phyloP scores from a whole-genome alignment of 495 filamentous ascomycete genomes.

The Penicillium taxi region DNA sequence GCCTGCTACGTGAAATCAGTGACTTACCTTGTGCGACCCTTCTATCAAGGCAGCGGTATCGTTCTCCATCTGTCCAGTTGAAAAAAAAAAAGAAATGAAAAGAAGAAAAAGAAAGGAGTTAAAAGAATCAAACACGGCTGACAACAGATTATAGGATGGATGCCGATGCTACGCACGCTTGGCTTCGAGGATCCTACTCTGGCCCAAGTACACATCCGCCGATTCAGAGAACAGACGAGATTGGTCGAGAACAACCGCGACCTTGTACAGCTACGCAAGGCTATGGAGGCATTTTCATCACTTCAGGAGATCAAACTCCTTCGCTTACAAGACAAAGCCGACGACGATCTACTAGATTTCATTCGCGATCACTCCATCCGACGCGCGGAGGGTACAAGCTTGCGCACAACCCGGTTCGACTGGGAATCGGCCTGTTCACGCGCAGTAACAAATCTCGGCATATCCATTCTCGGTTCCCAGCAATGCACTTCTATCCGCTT shows the following conservation, averaged over 20 bases:
- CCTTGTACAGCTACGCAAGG: conserved; percentile 40
- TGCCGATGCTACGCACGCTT: conserved; percentile 16
- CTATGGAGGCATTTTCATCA: conserved; percentile 48
- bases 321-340: conserved; percentile 52
- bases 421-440: conserved; percentile 59
- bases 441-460: conserved; percentile 49
- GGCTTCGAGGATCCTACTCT: conserved; percentile 13
- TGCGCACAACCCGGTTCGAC: conserved; percentile 31
- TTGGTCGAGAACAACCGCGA: conserved; percentile 25
- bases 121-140: conserved; percentile 14
- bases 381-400: background rate
- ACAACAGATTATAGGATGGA: conserved; percentile 28
- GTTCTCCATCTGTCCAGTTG: conserved; percentile 11
- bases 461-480: conserved; percentile 49
- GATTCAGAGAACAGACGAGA: conserved; percentile 27
- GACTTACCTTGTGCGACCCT: conserved; percentile 64
- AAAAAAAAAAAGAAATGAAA: background rate
- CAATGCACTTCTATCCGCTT: conserved; percentile 51
- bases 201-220: conserved; percentile 22
- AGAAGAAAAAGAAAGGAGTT: background rate
- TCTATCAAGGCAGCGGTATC: conserved; percentile 49
- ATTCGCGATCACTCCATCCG: conserved; percentile 20
- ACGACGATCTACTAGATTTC: conserved; percentile 41
- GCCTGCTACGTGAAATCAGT: conserved; percentile 57
- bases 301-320: conserved; percentile 61